A percentile compares a stretch with the other conserved stretches of the same genome.
Evolutionary conservation across 2,329 filamentous ascomycete genomes (phyloP).

Genomic region (Aspergillus vadensis): DNA sequence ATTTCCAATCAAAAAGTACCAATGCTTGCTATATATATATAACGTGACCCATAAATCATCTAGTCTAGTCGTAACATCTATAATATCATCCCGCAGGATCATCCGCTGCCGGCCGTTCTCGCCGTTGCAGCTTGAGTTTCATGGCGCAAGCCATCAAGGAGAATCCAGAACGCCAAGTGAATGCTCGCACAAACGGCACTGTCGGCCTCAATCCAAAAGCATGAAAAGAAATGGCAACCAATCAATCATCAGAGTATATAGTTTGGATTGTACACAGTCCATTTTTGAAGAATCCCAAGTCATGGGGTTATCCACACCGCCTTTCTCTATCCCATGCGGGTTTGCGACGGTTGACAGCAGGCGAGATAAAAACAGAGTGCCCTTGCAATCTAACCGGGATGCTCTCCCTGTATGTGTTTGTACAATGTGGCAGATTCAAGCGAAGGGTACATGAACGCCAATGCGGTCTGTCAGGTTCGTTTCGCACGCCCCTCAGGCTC

Average conservation of each 20-base stretch:
- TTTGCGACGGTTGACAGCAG: neutral
- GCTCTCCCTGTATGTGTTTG: neutral
- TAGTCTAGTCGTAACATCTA: constrained; percentile 11
- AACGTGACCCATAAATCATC: constrained; percentile 4
- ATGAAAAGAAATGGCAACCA: neutral
- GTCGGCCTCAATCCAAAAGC: neutral
- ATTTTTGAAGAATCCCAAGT: neutral
- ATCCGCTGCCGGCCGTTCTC: neutral
- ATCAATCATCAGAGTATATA: neutral
- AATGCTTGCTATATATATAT: constrained; percentile 1
- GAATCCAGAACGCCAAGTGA: neutral
- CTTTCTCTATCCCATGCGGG: neutral
- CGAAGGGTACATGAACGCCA: neutral
- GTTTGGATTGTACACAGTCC: neutral
- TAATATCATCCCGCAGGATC: constrained; percentile 1
- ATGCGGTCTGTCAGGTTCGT: constrained; percentile 24
- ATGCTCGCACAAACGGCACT: neutral
- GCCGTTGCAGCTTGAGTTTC: neutral
- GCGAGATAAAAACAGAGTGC: neutral
- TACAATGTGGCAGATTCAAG: neutral
- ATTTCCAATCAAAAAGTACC: neutral
- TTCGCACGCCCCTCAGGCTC: constrained; percentile 28
- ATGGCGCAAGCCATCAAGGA: neutral
- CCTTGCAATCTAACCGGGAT: neutral
- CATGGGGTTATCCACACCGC: neutral